Conservation (phyloP, 805 yeast species). For the Yarrowia sp. region DNA sequence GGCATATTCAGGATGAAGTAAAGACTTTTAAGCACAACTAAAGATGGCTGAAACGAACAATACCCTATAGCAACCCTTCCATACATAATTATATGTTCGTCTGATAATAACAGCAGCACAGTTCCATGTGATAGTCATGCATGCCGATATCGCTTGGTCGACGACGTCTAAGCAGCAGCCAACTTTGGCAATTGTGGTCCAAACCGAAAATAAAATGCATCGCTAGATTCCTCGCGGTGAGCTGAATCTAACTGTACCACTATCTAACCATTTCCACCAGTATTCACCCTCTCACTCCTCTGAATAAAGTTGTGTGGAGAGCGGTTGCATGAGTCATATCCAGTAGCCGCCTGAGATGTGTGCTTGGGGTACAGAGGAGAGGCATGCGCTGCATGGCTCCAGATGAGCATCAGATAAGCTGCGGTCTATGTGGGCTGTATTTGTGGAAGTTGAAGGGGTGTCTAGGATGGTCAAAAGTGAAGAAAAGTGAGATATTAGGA, state of each 20-base stretch:
- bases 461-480: too few species aligned
- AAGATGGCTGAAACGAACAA: too few species aligned
- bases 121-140: neutral
- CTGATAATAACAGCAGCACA: neutral
- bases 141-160: slow-evolving; percentile 22
- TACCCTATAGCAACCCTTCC: too few species aligned
- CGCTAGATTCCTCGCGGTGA: neutral
- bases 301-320: neutral
- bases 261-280: neutral
- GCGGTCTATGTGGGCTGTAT: neutral
- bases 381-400: neutral
- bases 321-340: slow-evolving; percentile 10
- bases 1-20: too few species aligned
- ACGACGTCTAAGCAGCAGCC: too few species aligned
- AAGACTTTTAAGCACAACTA: too few species aligned
- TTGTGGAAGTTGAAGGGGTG: neutral
- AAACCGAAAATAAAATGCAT: neutral
- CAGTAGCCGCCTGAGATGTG: neutral
- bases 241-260: neutral
- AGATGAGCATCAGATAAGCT: neutral
- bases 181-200: neutral
- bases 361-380: neutral
- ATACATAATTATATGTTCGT: too few species aligned
- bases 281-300: neutral
- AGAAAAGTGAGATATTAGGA: too few species aligned